phyloP scores from a whole-genome alignment of 768 basidiomycete genomes.

The Hemileccinum rubropunctum region DNA sequence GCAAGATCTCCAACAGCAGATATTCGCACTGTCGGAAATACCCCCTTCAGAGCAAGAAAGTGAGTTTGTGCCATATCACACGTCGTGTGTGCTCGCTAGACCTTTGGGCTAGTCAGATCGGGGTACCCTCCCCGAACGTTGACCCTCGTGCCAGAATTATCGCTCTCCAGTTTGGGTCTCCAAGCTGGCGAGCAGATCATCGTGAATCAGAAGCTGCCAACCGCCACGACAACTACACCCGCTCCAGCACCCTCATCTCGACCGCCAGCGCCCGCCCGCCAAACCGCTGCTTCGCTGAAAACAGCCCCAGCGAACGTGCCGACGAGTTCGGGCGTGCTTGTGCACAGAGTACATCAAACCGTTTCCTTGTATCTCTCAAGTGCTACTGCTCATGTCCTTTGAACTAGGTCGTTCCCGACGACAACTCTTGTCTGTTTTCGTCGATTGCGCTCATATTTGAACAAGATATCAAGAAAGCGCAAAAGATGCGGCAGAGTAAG shows the following conservation, averaged over 20 bases:
- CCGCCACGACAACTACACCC: conserved; percentile 8
- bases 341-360: conserved; percentile 58
- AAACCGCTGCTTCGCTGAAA: conserved; percentile 12
- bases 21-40: conserved; percentile 66
- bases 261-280: conserved; percentile 14
- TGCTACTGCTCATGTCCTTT: conserved; percentile 2
- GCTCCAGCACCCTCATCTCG: conserved; percentile 11
- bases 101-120: conserved; percentile 53
- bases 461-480: conserved; percentile 72
- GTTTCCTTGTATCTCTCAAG: neutral
- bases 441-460: conserved; percentile 83
- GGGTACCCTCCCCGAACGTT: conserved; percentile 85
- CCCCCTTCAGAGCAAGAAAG: conserved; percentile 74
- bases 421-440: conserved; percentile 94
- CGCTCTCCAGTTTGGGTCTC: conserved; percentile 74
- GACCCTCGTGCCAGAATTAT: conserved; percentile 68
- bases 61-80: conserved; percentile 37
- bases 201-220: conserved; percentile 47
- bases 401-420: conserved; percentile 83
- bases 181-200: conserved; percentile 83
- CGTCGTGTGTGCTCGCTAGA: neutral
- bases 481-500: conserved; percentile 71
- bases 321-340: conserved; percentile 59
- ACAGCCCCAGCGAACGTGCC: conserved; percentile 56
- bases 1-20: conserved; percentile 70